Base-by-base conservation (phyloP, 805 yeast species). In the Teunomyces kruisii region DNA sequence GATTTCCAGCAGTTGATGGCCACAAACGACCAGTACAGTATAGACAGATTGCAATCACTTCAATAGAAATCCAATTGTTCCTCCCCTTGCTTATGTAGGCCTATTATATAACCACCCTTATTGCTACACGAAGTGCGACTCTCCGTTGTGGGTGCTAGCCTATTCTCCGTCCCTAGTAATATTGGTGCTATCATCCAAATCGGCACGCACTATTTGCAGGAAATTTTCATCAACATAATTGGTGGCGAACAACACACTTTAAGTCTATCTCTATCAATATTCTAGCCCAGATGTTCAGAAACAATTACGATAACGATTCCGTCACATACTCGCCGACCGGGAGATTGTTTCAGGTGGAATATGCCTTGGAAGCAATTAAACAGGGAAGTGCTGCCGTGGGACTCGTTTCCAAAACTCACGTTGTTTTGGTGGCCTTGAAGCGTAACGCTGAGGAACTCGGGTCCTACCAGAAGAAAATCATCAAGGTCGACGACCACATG, bases 321-420 rank as follows among this genome's bases (percentile, higher is more conserved):
- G 96, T 94, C 47, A 94, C 99, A 10, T 94, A 88, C 72, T 92
- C 98, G 28, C 96, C 96, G 45, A 89, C 96, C 4, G 96, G 96
- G 4, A 80, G 96, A 56, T 80, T 89, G 48, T 90, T 89, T 70
- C 96, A 88, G 68, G 87, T 70, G 16, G 96, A 89, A 62, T 88
- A 88, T 57, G 96, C 96, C 2, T 72, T 88, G 42, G 96, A 89
- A 58, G 98, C 99, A 9, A 94, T 94, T 67, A 94, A 94, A 65
- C 98, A 92, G 72, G 99, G 99, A 31, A 84, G 95, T 52, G 98
- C 97, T 3, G 92, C 97, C 3, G 97, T 91, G 29, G 99, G 99
- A 7, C 74, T 94, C 45, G 84, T 88, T 33, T 89, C 97, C 32
- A 81, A 84, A 55, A 83, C 80, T 42, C 86, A 90, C 64, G 97